Evolutionary conservation across 1,139 yeast genomes (phyloP).

Genomic region (Yamadazyma oceani): DNA sequence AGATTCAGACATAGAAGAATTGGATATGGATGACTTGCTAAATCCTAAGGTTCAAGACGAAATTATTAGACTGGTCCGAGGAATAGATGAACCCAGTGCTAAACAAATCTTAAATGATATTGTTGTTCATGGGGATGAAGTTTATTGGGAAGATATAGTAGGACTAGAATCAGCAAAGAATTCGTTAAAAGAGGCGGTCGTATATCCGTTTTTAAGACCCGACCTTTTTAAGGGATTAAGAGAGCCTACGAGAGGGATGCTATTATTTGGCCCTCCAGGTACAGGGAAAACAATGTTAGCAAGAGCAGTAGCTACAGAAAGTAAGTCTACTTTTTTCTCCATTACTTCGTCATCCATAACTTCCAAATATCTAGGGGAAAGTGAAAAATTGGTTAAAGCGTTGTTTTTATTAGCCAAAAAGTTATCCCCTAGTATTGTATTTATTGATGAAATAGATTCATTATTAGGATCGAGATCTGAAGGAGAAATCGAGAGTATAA

Average conservation of each 20-base stretch:
- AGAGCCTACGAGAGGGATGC: constrained; percentile 96
- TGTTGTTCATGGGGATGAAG: constrained; percentile 92
- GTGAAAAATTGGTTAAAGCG: constrained; percentile 91
- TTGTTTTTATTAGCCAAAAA: constrained; percentile 82
- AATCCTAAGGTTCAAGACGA: constrained; percentile 67
- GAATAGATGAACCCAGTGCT: constrained; percentile 43
- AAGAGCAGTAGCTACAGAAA: constrained; percentile 95
- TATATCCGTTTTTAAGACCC: constrained; percentile 92
- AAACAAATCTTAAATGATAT: constrained; percentile 84
- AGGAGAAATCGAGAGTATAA: constrained; percentile 89
- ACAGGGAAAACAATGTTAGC: constrained; percentile 99
- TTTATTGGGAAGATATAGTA: constrained; percentile 95
- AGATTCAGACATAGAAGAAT: constrained; percentile 19
- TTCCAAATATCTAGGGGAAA: constrained; percentile 89
- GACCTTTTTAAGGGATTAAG: constrained; percentile 88
- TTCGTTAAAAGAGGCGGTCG: constrained; percentile 93
- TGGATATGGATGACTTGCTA: constrained; percentile 26
- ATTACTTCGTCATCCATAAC: constrained; percentile 91
- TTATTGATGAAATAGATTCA: constrained; percentile 96
- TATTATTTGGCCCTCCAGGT: constrained; percentile 96
- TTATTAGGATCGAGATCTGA: constrained; percentile 79
- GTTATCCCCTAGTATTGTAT: constrained; percentile 89
- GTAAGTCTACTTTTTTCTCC: constrained; percentile 89
- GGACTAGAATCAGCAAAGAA: constrained; percentile 89
- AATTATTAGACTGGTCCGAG: constrained; percentile 37